Evolutionary conservation across 495 filamentous ascomycete genomes (phyloP).

Genomic region (Schizothecium vesticola): DNA sequence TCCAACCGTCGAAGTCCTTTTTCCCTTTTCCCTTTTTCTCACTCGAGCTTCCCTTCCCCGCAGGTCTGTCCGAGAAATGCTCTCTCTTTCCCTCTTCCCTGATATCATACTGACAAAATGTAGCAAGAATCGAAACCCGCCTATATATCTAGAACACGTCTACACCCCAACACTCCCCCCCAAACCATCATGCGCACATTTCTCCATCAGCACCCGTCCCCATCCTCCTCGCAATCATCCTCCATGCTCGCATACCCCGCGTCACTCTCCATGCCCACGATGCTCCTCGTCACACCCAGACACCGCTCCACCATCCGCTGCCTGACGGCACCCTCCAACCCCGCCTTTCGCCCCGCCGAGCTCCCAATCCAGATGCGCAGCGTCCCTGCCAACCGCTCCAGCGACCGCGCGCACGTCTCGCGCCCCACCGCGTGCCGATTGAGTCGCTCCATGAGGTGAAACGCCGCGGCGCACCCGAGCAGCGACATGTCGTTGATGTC

Average conservation of each 20-base stretch:
- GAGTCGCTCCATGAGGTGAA: slow-evolving; percentile 59
- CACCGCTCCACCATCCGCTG: slow-evolving; percentile 46
- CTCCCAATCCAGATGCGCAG: slow-evolving; percentile 53
- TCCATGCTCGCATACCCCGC: slow-evolving; percentile 51
- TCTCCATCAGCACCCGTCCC: slow-evolving; percentile 20
- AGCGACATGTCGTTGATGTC: slow-evolving; percentile 54
- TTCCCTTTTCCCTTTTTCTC: too few species aligned
- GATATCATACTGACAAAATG: too few species aligned
- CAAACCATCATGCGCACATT: too few species aligned
- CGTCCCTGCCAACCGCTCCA: slow-evolving; percentile 50
- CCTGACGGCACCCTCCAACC: slow-evolving; percentile 41
- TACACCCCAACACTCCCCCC: neutral
- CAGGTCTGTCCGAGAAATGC: neutral
- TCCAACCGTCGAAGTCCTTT: too few species aligned
- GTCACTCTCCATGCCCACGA: slow-evolving; percentile 49
- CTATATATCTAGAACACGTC: too few species aligned
- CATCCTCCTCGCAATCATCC: slow-evolving; percentile 21
- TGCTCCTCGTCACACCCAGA: slow-evolving; percentile 41
- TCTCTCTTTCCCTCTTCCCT: too few species aligned
- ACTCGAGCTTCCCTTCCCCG: too few species aligned
- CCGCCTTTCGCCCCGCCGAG: slow-evolving; percentile 35
- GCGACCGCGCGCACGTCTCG: slow-evolving; percentile 37
- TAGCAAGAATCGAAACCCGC: too few species aligned
- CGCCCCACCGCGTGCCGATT: slow-evolving; percentile 49
- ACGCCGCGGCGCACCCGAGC: slow-evolving; percentile 72